Base-by-base conservation (phyloP, 352 stramenopile species). In the Globisporangium parvum region DNA sequence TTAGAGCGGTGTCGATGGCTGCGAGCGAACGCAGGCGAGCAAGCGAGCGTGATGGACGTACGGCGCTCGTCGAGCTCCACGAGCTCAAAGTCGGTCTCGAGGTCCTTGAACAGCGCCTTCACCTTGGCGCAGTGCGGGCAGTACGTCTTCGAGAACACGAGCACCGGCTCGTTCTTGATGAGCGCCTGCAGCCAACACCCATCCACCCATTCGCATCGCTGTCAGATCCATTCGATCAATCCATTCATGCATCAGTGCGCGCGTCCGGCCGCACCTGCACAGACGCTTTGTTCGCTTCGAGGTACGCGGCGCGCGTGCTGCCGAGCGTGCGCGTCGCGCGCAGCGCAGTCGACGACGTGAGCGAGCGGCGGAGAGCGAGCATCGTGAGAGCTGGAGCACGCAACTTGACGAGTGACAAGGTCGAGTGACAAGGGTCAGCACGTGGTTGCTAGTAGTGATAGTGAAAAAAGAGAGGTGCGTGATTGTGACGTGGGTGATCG, bases 61-160 rank as follows among this genome's bases (percentile, higher is more conserved):
- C 76, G 14, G 23, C 71, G 67, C 26, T 69, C 71, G 55, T 94
- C 81, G 31, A 94, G 75, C 57, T 94, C 84, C 21, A 93, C 71
- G 50, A 77, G 65, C 53, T 90, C 67, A 49, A 77, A 74, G 49
- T 83, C 66, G 20, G 73, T 65, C 28, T 82, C 61, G 33, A 97
- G 60, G n/a, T 88, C 74, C 6, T 78, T 62, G 78, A 98, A 70
- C 71, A 85, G 71, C 57, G 78, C 65, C 67, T 99, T 98, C 9
- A 97, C 96, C 26, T 74, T 75, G 9, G 69, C 70, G 63, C 90
- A 98, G 71, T 92, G 97, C 17, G 88, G 87, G 69, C 96, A 99
- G 70, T 95, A 89, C 18, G 93, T 91, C 80, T 99, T 98, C 56
- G 93, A 97, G 71, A 98, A 98, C 51, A 98, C 80, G 26, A 98